Conservation (phyloP, 495 filamentous ascomycete genomes). For the Aspergillus egyptiacus region DNA sequence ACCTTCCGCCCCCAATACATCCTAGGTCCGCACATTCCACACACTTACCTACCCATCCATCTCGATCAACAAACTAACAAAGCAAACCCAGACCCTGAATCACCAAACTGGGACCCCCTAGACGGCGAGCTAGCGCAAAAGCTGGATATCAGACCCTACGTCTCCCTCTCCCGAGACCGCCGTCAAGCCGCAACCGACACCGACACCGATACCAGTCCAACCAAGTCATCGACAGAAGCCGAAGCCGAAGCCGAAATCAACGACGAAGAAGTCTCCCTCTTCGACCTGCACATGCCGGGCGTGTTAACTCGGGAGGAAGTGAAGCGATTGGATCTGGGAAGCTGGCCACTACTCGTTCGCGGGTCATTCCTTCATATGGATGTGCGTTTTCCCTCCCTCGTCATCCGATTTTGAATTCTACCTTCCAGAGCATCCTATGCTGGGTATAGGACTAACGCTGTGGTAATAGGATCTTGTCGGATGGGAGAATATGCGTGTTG, state of each 20-base stretch:
- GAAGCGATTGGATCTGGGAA: slow-evolving; percentile 54
- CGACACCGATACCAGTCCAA: slow-evolving; percentile 12
- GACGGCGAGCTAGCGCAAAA: slow-evolving; percentile 58
- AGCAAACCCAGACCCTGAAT: slow-evolving; percentile 58
- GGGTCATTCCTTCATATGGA: slow-evolving; percentile 39
- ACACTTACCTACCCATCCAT: neutral
- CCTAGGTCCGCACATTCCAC: slow-evolving; percentile 47
- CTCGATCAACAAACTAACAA: neutral
- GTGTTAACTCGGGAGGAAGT: slow-evolving; percentile 62
- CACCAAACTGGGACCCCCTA: slow-evolving; percentile 66
- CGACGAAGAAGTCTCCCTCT: slow-evolving; percentile 52
- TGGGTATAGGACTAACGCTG: neutral
- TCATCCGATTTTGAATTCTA: neutral
- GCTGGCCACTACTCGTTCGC: slow-evolving; percentile 44
- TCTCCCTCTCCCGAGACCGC: slow-evolving; percentile 56
- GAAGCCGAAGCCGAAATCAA: slow-evolving; percentile 30
- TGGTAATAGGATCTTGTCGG: slow-evolving; percentile 48
- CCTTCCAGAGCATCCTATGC: neutral
- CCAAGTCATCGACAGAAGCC: slow-evolving; percentile 1
- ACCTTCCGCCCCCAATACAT: slow-evolving; percentile 79
- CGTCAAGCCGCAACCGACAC: slow-evolving; percentile 7
- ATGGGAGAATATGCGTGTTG: slow-evolving; percentile 58
- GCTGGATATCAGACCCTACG: slow-evolving; percentile 61
- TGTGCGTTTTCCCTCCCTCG: slow-evolving; percentile 23
- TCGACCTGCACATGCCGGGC: slow-evolving; percentile 70